Evolutionary conservation across 2,329 filamentous ascomycete species (phyloP), one percentile per base, ranked within the genome.

Genomic region (Ophiostoma ulmi): DNA sequence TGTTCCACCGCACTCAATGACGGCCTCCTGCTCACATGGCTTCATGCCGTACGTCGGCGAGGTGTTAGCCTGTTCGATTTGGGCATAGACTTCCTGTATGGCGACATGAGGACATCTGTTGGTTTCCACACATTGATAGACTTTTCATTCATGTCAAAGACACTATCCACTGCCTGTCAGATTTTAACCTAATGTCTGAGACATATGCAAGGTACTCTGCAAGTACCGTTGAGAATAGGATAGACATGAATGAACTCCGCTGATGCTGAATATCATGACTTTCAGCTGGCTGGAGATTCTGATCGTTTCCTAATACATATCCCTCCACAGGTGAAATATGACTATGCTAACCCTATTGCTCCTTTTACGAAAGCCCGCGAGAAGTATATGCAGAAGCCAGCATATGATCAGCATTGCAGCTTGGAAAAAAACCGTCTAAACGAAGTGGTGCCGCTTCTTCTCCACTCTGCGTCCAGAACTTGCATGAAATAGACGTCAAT

Each of bases 21-120:
- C 52, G 52, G 52, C 52, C n/a, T 58, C 52, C 52, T 58, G 52
- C n/a, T 58, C 52, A 58, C n/a, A 58, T 58, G 52, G n/a, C 5
- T 17, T 6, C 8, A 22, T 26, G n/a, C 3, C 22, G 52, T 58
- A 13, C 11, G n/a, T 13, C 22, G 11, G n/a, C 17, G 5, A 14
- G 8, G n/a, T 4, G 22, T 26, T 22, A 26, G 52, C n/a, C 48
- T 8, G 22, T 5, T 58, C 22, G n/a, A 58, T 58, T 58, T 17
- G n/a, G 52, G 7, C 52, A 58, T 11, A 58, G 13, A 3, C 52
- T 58, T 11, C 44, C 2, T 17, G n/a, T 22, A 58, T 13, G 5
- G n/a, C n/a, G 7, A 26, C n/a, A 22, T 5, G 17, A 48, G 13
- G 17, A 48, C 11, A 14, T 13, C 8, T 11, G n/a, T 58, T 58